A percentile compares a stretch with the other conserved stretches of the same genome.
These are phyloP conservation scores for Eucalyptus polybractea DNA, from an alignment of 345 rosid genomes.

Conservation along the genomic window DNA sequence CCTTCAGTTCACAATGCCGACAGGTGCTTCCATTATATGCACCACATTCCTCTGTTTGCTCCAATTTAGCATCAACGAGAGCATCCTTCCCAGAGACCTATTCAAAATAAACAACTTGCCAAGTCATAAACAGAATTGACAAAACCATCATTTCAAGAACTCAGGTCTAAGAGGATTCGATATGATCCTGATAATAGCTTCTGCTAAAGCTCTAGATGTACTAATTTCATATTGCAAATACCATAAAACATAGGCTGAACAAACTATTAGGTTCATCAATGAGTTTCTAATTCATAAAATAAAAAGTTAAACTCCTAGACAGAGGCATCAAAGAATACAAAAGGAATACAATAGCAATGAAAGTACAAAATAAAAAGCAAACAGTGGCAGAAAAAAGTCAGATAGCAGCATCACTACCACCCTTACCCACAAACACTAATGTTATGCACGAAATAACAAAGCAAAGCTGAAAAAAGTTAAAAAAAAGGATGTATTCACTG, in stretches of 20 bases:
- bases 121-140: neutral
- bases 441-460: neutral
- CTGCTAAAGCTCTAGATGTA: neutral
- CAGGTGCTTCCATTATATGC: constrained; percentile 27
- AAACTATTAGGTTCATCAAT: neutral
- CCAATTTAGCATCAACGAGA: constrained; percentile 26
- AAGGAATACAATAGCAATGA: neutral
- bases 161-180: neutral
- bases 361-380: neutral
- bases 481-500: neutral
- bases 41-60: constrained; percentile 21
- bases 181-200: neutral
- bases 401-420: neutral
- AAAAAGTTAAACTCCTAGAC: neutral
- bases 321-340: neutral
- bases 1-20: constrained; percentile 55
- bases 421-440: neutral
- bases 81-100: constrained; percentile 5
- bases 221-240: neutral
- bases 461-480: neutral
- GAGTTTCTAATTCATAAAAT: neutral
- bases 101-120: constrained; percentile 6
- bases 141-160: neutral
- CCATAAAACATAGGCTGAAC: neutral
- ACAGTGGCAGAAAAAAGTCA: neutral